Evolutionary conservation across 2,329 filamentous ascomycete genomes (phyloP), one percentile per base, ranked within the genome.

Genomic region (Fusarium albosuccineum): DNA sequence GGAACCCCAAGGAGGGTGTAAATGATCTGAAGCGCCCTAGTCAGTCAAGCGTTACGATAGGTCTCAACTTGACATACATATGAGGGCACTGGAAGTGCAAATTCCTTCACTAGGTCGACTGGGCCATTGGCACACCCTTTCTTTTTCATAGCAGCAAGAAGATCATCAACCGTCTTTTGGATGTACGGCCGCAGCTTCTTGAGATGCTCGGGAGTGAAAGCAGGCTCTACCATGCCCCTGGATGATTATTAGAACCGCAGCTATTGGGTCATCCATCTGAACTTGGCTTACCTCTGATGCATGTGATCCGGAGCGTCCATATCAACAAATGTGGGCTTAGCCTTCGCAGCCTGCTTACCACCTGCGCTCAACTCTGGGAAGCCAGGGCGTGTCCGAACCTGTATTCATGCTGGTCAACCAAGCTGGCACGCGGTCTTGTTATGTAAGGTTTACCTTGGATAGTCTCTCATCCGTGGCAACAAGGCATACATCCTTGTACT

Each of bases 1-100:
- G 83, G 82, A 4, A 84, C 81, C 5, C 83, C 83, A 4, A 85
- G 78, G 27, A 85, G 81, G 11, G 79, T 80, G 70, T 85, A 85
- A 58, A 85, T 85, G 60, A 83, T 82, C 81, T 26, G 6, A 27
- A 0, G 0, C 1, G 7, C 16, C 8, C 44, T 40, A 17, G 33
- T 6, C 2, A 9, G 26, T 10, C 7, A 62, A 26, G 22, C 0
- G 5, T 9, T 9, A 9, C 4, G 22, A 22, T 16, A 7, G n/a
- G 29, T 33, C 16, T 7, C 6, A 33, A 33, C 30, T 33, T 33
- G 16, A 39, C 76, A 42, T 59, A 83, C 80, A 62, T 83, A 82
- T 16, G 82, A 83, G 1, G 83, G 82, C 1, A 85, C 77, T 0
- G 81, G 82, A 1, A 84, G 70, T 2, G 83, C 80, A 65, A 85